These are phyloP conservation scores for Samsoniella hepiali DNA, from an alignment of 2,329 filamentous ascomycete species.

Conservation along the genomic window DNA sequence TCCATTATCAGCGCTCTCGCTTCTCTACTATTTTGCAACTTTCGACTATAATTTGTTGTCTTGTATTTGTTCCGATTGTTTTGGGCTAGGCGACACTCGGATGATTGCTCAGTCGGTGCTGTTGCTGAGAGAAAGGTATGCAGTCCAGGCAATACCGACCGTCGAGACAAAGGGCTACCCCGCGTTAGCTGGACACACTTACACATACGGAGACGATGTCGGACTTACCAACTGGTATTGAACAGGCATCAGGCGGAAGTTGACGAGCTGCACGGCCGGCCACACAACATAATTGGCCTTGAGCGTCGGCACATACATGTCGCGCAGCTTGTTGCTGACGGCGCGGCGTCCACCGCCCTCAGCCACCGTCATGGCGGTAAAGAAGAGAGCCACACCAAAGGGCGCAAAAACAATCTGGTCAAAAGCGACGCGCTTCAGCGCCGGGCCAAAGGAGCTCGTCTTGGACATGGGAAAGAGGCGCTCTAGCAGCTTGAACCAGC, in stretches of 20 bases:
- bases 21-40: neutral
- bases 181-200: neutral
- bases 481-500: slow-evolving; percentile 89
- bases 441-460: slow-evolving; percentile 67
- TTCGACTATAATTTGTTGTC: neutral
- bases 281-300: slow-evolving; percentile 96
- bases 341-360: slow-evolving; percentile 85
- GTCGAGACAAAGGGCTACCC: slow-evolving; percentile 91
- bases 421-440: slow-evolving; percentile 84
- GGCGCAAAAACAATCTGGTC: slow-evolving; percentile 95
- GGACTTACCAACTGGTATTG: slow-evolving; percentile 89
- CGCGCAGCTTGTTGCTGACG: slow-evolving; percentile 78
- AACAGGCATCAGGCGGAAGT: slow-evolving; percentile 92
- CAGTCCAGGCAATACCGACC: slow-evolving; percentile 95
- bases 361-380: slow-evolving; percentile 92
- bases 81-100: no score
- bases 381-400: slow-evolving; percentile 82
- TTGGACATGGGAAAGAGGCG: slow-evolving; percentile 81
- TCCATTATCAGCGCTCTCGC: neutral
- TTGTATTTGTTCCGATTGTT: no score
- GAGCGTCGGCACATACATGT: slow-evolving; percentile 89
- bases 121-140: slow-evolving; percentile 90
- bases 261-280: slow-evolving; percentile 94
- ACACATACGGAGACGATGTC: slow-evolving; percentile 18
- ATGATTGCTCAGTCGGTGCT: slow-evolving; percentile 62